Evolutionary conservation across 805 yeast species (phyloP), one percentile per base, ranked within the genome.

Genomic region (Candida vaughaniae): DNA sequence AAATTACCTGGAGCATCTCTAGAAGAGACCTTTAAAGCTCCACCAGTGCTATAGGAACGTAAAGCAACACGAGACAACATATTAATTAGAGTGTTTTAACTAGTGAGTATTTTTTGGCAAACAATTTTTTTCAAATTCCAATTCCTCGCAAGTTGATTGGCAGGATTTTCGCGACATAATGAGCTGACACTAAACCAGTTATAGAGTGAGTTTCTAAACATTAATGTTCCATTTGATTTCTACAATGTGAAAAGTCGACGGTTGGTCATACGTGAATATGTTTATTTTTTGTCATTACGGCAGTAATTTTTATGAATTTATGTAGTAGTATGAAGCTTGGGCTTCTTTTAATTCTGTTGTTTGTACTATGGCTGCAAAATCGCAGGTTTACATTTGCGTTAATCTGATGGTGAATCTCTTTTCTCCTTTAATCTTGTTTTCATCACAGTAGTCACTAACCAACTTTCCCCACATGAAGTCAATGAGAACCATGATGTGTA

Each of bases 391-490:
- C 20, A 22, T 23, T 19, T 43, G 47, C 12, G 49, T 45, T 12
- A 45, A 33, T 31, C 49, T 43, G 6, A 45, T 31, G 7, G 28
- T 22, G n/a, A 19, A 17, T 15, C 46, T 32, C 8, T 36, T 27
- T n/a, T 33, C 14, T 10, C 25, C 35, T 3, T 49, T 67, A 25
- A 82, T 75, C 35, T 51, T 48, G 38, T 70, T 55, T 11, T 58
- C 55, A 22, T 56, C 53, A 35, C 62, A 62, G 49, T 81, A 86
- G 46, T 88, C 96, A 30, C 64, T 52, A 25, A 84, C 74, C 36
- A 89, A 57, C 47, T 80, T 76, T 2, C 86, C 86, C 96, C 98
- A 89, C 9, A 83, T 63, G 46, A 86, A 75, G 51, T 93, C 98
- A 29, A 82, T 72, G 12, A 89, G 52, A 2, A 86, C 67, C 20